phyloP scores from a whole-genome alignment of 768 basidiomycete species.

The Tricholoma furcatifolium region DNA sequence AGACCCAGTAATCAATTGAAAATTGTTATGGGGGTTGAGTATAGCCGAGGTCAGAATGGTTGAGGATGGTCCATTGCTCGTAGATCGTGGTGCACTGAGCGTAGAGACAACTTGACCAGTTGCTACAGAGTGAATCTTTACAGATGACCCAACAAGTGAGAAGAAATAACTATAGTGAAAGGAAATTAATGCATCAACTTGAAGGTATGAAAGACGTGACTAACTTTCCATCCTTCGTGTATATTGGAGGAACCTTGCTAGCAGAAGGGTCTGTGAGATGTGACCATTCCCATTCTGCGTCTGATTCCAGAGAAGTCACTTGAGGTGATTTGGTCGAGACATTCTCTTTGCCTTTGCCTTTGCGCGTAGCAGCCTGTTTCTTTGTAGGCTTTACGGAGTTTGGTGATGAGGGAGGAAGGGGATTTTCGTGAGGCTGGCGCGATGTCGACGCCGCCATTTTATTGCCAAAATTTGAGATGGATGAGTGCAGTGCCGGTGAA shows the following conservation, averaged over 20 bases:
- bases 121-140: constrained; percentile 81
- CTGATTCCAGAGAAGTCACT: constrained; percentile 22
- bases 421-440: constrained; percentile 36
- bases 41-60: constrained; percentile 70
- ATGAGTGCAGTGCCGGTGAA: not conserved
- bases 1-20: constrained; percentile 87
- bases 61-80: constrained; percentile 33
- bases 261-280: constrained; percentile 67
- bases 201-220: constrained; percentile 2
- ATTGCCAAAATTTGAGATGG: constrained; percentile 7
- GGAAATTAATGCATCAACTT: not conserved
- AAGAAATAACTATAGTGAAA: constrained; percentile 75
- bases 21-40: constrained; percentile 81
- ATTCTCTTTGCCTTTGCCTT: constrained; percentile 41
- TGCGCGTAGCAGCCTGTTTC: constrained; percentile 29
- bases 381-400: constrained; percentile 21
- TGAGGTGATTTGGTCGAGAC: constrained; percentile 16
- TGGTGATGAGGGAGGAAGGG: constrained; percentile 28
- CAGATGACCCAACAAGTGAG: constrained; percentile 72
- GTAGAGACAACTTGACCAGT: constrained; percentile 83
- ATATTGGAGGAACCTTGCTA: constrained; percentile 68
- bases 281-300: constrained; percentile 61
- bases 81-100: constrained; percentile 52
- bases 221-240: constrained; percentile 88
- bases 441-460: constrained; percentile 44